Evolutionary conservation across 768 basidiomycete species (phyloP).

Genomic region (Panellus pusillus): DNA sequence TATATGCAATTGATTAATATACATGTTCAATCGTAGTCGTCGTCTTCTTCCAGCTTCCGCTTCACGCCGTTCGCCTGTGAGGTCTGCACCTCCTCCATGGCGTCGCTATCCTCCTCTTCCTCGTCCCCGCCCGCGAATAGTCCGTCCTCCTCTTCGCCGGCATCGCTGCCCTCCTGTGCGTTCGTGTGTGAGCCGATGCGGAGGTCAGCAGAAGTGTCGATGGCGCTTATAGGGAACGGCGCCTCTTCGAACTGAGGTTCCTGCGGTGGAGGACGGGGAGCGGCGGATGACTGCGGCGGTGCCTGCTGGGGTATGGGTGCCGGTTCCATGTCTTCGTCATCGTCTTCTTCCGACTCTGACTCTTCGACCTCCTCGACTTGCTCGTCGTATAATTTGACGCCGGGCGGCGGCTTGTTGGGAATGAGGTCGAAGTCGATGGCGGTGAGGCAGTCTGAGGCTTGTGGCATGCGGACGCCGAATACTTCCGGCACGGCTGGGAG

Average conservation of each 20-base stretch:
- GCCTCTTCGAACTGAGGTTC: slow-evolving; percentile 45
- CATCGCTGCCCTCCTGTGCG: slow-evolving; percentile 68
- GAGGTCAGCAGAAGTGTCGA: slow-evolving; percentile 66
- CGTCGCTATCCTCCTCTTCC: slow-evolving; percentile 77
- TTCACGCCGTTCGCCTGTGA: slow-evolving; percentile 63
- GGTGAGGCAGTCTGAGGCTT: slow-evolving; percentile 67
- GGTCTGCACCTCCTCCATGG: slow-evolving; percentile 77
- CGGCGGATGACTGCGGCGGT: slow-evolving; percentile 24
- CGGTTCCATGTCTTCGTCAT: slow-evolving; percentile 72
- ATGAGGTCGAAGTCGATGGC: slow-evolving; percentile 84
- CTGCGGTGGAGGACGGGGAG: slow-evolving; percentile 31
- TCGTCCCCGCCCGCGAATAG: slow-evolving; percentile 77
- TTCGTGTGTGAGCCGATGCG: slow-evolving; percentile 44
- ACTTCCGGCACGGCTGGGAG: slow-evolving; percentile 86
- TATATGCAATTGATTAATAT: slow-evolving; percentile 19
- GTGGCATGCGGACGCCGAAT: slow-evolving; percentile 83
- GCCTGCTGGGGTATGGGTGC: slow-evolving; percentile 45
- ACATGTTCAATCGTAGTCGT: slow-evolving; percentile 57
- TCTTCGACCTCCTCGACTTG: slow-evolving; percentile 83
- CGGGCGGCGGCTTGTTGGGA: slow-evolving; percentile 82
- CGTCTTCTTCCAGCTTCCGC: slow-evolving; percentile 81
- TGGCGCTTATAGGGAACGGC: slow-evolving; percentile 60
- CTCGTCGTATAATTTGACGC: slow-evolving; percentile 73
- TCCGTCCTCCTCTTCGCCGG: slow-evolving; percentile 72
- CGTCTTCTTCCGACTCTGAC: slow-evolving; percentile 62